Conservation (phyloP, 2,329 filamentous ascomycete species). For the Colletotrichum chlorophyti region DNA sequence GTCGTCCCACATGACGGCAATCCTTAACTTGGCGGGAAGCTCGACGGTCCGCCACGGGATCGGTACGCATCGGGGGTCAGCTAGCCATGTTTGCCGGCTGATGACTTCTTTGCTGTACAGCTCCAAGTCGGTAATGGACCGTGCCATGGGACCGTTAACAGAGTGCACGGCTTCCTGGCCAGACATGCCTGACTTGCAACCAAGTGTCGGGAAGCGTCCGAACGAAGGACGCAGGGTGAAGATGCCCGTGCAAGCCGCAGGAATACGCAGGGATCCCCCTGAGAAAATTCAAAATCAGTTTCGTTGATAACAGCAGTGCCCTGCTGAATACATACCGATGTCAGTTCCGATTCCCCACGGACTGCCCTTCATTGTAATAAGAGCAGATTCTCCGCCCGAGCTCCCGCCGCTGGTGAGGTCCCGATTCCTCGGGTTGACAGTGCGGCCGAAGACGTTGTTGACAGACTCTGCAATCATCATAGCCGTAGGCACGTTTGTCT, state of each 20-base stretch:
- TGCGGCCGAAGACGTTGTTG: conserved; percentile 70
- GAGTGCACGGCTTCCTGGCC: conserved; percentile 71
- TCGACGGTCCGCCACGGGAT: conserved; percentile 58
- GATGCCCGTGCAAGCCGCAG: conserved; percentile 63
- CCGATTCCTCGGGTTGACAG: conserved; percentile 66
- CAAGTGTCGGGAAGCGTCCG: conserved; percentile 64
- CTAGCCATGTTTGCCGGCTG: conserved; percentile 59
- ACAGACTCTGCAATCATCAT: conserved; percentile 75
- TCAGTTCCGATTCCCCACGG: conserved; percentile 69
- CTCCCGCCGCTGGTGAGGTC: conserved; percentile 68
- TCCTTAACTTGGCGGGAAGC: conserved; percentile 50
- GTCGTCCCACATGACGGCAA: conserved; percentile 72
- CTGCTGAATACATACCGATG: conserved; percentile 46
- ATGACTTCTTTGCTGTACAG: conserved; percentile 61
- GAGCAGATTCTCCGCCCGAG: conserved; percentile 71
- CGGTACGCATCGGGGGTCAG: conserved; percentile 63
- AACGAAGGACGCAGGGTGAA: conserved; percentile 63
- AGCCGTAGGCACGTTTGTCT: conserved; percentile 65
- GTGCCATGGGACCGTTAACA: conserved; percentile 69
- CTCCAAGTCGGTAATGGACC: conserved; percentile 60
- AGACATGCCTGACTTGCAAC: conserved; percentile 61
- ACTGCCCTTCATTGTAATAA: conserved; percentile 65
- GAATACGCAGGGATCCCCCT: conserved; percentile 60
- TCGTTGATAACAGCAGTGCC: no score
- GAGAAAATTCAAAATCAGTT: no score